These are phyloP conservation scores for Neonectria hederae DNA, from an alignment of 2,329 filamentous ascomycete genomes.

Conservation along the genomic window DNA sequence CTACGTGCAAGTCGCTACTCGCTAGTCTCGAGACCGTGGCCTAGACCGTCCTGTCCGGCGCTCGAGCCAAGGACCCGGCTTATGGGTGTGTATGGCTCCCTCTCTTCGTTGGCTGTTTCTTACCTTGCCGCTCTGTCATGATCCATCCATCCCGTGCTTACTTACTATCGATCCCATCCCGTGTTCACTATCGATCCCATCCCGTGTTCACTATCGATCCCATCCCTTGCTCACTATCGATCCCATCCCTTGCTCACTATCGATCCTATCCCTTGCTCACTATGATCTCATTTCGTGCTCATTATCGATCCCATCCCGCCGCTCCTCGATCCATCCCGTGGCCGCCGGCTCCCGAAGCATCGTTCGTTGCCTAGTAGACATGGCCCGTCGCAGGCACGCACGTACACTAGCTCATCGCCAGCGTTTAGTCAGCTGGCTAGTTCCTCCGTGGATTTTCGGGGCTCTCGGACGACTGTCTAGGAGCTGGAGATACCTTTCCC, in stretches of 20 bases:
- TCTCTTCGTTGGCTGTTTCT: neutral
- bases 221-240: neutral
- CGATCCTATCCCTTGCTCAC: neutral
- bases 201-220: neutral
- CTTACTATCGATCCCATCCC: neutral
- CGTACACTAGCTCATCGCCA: neutral
- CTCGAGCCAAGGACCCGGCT: slow-evolving; percentile 15
- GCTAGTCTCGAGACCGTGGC: neutral
- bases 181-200: neutral
- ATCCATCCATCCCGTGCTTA: neutral
- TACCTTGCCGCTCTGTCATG: neutral
- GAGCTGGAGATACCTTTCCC: neutral
- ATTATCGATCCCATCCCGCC: neutral
- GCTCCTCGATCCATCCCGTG: neutral
- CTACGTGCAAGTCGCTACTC: neutral
- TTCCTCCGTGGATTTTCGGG: neutral
- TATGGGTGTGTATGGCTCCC: neutral
- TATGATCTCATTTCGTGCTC: too few species aligned
- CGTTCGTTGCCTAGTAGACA: too few species aligned
- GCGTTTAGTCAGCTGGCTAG: neutral
- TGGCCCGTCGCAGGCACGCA: too few species aligned
- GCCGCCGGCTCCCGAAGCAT: neutral
- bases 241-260: neutral
- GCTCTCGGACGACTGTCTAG: neutral
- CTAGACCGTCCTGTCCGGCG: slow-evolving; percentile 8